Evolutionary conservation across 371 early-diverging fungal species (phyloP).

Genomic region (Zancudomyces culisetae): DNA sequence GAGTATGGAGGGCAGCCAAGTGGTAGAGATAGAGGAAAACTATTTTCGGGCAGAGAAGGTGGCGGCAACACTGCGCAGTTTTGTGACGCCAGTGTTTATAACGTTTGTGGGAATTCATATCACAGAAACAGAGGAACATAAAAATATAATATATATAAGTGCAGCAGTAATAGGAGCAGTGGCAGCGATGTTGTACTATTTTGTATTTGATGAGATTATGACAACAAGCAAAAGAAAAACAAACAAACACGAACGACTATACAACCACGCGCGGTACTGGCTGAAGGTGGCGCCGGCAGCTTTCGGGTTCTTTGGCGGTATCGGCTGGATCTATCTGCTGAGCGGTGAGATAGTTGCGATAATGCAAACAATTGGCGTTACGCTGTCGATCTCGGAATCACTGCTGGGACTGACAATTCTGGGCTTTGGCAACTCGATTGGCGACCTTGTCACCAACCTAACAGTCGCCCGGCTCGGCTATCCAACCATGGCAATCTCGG

Average conservation of each 20-base stretch:
- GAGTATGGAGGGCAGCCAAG: background rate
- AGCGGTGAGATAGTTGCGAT: slow-evolving; percentile 70
- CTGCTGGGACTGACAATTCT: slow-evolving; percentile 66
- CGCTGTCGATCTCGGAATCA: slow-evolving; percentile 52
- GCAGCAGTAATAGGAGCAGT: background rate
- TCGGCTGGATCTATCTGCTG: slow-evolving; percentile 61
- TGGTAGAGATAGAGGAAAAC: too few relatives aligned
- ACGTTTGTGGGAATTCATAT: background rate
- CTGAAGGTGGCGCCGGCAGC: slow-evolving; percentile 28
- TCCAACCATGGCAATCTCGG: slow-evolving; percentile 67
- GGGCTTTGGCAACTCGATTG: slow-evolving; percentile 69
- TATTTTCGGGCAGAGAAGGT: background rate
- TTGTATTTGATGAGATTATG: background rate
- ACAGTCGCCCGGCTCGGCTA: slow-evolving; percentile 64
- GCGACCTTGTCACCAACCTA: slow-evolving; percentile 66
- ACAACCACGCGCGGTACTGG: slow-evolving; percentile 2
- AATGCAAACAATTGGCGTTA: slow-evolving; percentile 52
- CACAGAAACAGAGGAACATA: background rate
- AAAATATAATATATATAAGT: background rate
- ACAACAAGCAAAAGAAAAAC: background rate
- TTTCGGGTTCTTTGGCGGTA: slow-evolving; percentile 46
- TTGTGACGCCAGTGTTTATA: background rate
- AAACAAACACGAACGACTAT: background rate
- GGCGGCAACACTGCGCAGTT: background rate
- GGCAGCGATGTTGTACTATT: background rate